Evolutionary conservation across 1,284 basidiomycete genomes (phyloP).

Genomic region (Trametes pubescens): DNA sequence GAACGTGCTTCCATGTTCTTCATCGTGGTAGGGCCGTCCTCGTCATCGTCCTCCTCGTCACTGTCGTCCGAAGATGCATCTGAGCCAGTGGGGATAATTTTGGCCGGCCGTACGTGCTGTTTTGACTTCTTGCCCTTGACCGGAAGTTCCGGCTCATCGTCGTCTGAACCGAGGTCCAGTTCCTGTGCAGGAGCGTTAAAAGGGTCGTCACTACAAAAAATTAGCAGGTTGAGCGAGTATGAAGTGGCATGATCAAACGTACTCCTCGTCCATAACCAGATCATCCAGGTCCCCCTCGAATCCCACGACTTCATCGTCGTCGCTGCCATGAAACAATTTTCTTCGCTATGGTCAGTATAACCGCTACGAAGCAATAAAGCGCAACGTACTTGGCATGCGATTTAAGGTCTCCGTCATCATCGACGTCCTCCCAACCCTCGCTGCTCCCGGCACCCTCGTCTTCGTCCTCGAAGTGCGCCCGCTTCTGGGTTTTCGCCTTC

Average conservation of each 20-base stretch:
- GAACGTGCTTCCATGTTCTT: conserved; percentile 82
- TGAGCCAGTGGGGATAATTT: conserved; percentile 60
- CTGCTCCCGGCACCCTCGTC: conserved; percentile 44
- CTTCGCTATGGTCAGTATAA: conserved; percentile 39
- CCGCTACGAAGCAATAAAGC: background rate
- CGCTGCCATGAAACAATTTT: conserved; percentile 59
- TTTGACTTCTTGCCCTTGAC: conserved; percentile 58
- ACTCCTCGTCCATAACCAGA: conserved; percentile 53
- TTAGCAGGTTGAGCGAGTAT: conserved; percentile 32
- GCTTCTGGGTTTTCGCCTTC: conserved; percentile 33
- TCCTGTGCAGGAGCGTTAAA: conserved; percentile 65
- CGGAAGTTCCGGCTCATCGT: conserved; percentile 48
- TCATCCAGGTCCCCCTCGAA: conserved; percentile 58
- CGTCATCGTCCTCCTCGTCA: conserved; percentile 55
- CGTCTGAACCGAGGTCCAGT: conserved; percentile 75
- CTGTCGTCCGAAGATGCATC: conserved; percentile 51
- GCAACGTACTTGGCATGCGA: conserved; percentile 54
- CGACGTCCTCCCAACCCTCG: conserved; percentile 73
- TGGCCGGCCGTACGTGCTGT: conserved; percentile 55
- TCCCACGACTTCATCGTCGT: conserved; percentile 53
- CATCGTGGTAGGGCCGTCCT: conserved; percentile 71
- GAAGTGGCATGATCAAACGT: conserved; percentile 42
- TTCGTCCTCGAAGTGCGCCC: conserved; percentile 38
- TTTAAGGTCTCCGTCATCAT: conserved; percentile 55
- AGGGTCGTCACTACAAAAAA: conserved; percentile 47